Evolutionary conservation across 2,329 filamentous ascomycete genomes (phyloP), one percentile per base, ranked within the genome.

Genomic region (Ascochyta pisi): DNA sequence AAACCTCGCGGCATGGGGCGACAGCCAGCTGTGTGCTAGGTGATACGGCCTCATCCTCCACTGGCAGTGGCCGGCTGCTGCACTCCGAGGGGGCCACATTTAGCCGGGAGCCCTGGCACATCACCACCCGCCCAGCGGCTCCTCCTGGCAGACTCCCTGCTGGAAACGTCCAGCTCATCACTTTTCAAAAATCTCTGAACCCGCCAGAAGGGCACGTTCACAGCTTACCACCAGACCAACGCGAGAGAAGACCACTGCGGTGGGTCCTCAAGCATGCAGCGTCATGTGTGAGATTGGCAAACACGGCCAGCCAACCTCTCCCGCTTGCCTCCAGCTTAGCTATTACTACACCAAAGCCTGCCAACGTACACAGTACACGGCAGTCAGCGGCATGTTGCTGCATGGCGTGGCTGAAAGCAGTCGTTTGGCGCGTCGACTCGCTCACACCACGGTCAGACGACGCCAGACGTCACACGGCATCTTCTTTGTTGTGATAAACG

Each of bases 401-500:
- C 47, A 56, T 38, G 53, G 34, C 37, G 53, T 51, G 47, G 47
- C 53, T 51, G 53, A 13, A 43, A 16, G 43, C 42, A 44, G 34
- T 22, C 8, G 37, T 41, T 19, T 40, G 41, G 41, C 41, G 8
- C 10, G 40, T 33, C 43, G 19, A 39, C 45, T 48, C 45, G 45
- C 52, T 54, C 51, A 41, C 53, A 42, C 46, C 29, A 56, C 33
- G 26, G 53, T 56, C 53, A 56, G 47, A 16, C 53, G 53, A 51
- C 47, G 27, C 43, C 42, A 51, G 12, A 42, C 53, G 53, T 56
- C 47, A 56, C 53, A 56, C 53, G 43, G 47, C 53, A 15, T 38
- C 43, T 51, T 33, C 50, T 56, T 51, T 38, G 50, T 49, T 48
- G 43, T 56, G 47, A 50, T 34, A 33, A 56, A 46, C 46, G 19